These are phyloP conservation scores for Dothideomycetes sp. DNA, from an alignment of 2,329 filamentous ascomycete species.

Conservation along the genomic window DNA sequence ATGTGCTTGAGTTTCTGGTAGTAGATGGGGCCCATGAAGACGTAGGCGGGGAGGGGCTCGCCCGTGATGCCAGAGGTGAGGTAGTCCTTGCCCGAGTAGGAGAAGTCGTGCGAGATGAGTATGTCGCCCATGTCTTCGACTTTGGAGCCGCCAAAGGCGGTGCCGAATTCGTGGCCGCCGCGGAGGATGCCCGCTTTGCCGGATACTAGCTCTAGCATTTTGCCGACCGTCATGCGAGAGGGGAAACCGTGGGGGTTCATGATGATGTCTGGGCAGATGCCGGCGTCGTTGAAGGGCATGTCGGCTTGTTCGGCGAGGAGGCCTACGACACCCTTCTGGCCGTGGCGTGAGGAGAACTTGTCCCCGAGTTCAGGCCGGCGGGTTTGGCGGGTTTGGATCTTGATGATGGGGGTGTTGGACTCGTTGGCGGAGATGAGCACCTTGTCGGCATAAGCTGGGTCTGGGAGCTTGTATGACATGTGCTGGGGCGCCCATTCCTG, in stretches of 20 bases:
- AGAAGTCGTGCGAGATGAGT: constrained; percentile 81
- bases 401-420: constrained; percentile 74
- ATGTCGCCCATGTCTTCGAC: constrained; percentile 83
- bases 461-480: constrained; percentile 49
- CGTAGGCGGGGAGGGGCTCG: constrained; percentile 85
- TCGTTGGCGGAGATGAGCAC: constrained; percentile 89
- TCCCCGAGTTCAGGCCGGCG: constrained; percentile 89
- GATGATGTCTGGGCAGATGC: constrained; percentile 94
- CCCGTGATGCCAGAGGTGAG: constrained; percentile 92
- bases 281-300: constrained; percentile 86
- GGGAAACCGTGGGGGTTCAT: constrained; percentile 99
- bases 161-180: constrained; percentile 83
- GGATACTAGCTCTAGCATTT: constrained; percentile 87
- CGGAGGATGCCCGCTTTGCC: constrained; percentile 86
- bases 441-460: constrained; percentile 88
- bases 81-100: constrained; percentile 94
- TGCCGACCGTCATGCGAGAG: constrained; percentile 97
- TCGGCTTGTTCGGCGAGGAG: constrained; percentile 96
- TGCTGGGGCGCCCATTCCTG: constrained; percentile 11
- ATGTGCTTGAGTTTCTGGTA: constrained; percentile 99
- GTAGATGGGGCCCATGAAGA: constrained; percentile 98
- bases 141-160: constrained; percentile 69
- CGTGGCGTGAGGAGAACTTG: constrained; percentile 97
- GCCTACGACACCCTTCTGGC: constrained; percentile 94
- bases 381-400: constrained; percentile 93